These are phyloP conservation scores for Oxyria digyna DNA, from an alignment of 148 eudicot species.

Conservation along the genomic window DNA sequence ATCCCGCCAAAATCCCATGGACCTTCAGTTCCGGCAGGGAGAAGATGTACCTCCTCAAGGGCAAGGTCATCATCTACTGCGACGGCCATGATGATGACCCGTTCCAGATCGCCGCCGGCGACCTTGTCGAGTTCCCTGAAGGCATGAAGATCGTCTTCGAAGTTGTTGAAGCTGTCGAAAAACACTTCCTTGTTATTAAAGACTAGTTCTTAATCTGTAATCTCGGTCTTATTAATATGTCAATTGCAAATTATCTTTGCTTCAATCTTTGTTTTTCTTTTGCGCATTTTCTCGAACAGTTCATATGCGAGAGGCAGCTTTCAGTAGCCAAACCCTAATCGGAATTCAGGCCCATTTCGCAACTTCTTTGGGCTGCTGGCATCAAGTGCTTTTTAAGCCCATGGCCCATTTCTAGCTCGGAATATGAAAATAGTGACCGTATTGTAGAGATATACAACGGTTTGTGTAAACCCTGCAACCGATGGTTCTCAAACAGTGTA, in stretches of 20 bases:
- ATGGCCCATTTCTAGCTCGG: conserved; percentile 1
- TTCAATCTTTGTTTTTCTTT: background rate
- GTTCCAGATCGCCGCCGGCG: conserved; percentile 25
- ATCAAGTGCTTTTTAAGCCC: background rate
- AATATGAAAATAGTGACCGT: too few species aligned
- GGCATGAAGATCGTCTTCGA: conserved; percentile 37
- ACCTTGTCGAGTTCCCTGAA: conserved; percentile 29
- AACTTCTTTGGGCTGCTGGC: background rate
- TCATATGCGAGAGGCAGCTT: background rate
- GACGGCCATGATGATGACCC: conserved; percentile 23
- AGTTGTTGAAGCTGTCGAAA: conserved; percentile 27
- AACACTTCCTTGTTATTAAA: conserved; percentile 18
- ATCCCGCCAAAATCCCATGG: conserved; percentile 36
- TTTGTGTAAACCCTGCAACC: too few species aligned
- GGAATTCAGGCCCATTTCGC: background rate
- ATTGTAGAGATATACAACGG: too few species aligned
- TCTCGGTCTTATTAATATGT: background rate
- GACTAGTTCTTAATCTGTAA: background rate
- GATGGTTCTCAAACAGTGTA: too few species aligned
- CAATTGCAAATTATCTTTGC: background rate
- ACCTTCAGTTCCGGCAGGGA: conserved; percentile 20
- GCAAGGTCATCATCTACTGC: conserved; percentile 27
- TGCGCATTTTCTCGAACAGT: background rate
- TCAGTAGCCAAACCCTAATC: background rate
- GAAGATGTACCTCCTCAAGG: conserved; percentile 36